These are phyloP conservation scores for Apiospora aurea DNA, from an alignment of 2,329 filamentous ascomycete genomes.

Conservation along the genomic window DNA sequence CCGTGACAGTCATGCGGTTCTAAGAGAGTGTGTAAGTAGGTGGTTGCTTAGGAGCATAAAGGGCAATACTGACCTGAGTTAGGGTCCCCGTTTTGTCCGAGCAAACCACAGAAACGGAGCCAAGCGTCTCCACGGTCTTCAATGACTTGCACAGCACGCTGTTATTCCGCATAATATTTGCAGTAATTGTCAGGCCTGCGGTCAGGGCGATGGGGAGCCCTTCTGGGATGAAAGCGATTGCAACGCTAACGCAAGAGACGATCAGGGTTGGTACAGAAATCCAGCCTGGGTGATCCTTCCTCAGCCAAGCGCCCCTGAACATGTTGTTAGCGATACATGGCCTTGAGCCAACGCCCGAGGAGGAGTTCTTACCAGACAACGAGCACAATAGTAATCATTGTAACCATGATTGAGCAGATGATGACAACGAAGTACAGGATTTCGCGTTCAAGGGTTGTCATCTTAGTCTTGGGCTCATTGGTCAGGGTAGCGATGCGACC, in stretches of 20 bases:
- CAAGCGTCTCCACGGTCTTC: constrained; percentile 24
- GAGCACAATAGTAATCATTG: constrained; percentile 70
- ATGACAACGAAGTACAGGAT: constrained; percentile 23
- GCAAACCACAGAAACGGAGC: constrained; percentile 22
- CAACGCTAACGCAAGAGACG: constrained; percentile 23
- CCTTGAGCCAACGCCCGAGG: constrained; percentile 33
- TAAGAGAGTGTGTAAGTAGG: constrained; percentile 42
- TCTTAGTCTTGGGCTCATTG: constrained; percentile 20
- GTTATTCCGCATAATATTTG: constrained; percentile 24
- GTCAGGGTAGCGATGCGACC: constrained; percentile 23
- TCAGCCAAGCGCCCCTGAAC: constrained; percentile 72
- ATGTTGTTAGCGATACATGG: constrained; percentile 50
- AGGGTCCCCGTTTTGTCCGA: constrained; percentile 23
- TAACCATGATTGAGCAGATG: constrained; percentile 67
- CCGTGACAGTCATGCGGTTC: constrained; percentile 24
- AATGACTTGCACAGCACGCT: constrained; percentile 22
- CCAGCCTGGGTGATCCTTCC: constrained; percentile 69
- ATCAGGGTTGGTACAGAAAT: constrained; percentile 59
- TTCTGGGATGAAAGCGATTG: constrained; percentile 23
- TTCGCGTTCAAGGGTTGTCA: constrained; percentile 25
- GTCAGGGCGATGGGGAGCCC: constrained; percentile 23
- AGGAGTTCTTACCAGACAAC: constrained; percentile 66
- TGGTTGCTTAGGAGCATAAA: constrained; percentile 76
- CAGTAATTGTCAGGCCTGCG: constrained; percentile 23
- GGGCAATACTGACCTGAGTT: constrained; percentile 71